Evolutionary conservation across 495 filamentous ascomycete species (phyloP).

Genomic region (Penicillium simplicissimum): DNA sequence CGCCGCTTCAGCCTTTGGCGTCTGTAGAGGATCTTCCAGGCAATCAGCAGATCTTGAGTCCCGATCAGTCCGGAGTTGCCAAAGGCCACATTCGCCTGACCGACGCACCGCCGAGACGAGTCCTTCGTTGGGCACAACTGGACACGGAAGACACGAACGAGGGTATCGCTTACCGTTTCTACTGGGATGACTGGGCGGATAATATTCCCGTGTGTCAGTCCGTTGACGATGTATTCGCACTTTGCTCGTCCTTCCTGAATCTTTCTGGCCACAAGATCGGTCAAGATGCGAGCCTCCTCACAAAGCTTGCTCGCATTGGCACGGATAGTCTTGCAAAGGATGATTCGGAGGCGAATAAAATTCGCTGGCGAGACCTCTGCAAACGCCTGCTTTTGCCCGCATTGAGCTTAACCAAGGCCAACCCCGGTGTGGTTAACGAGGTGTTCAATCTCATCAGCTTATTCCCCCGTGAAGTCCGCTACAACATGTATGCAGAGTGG

Average conservation of each 20-base stretch:
- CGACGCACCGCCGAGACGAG: slow-evolving; percentile 57
- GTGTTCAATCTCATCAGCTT: slow-evolving; percentile 77
- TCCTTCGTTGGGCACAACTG: slow-evolving; percentile 74
- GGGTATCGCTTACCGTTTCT: slow-evolving; percentile 79
- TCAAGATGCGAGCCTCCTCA: slow-evolving; percentile 72
- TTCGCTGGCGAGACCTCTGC: slow-evolving; percentile 77
- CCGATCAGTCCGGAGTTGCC: slow-evolving; percentile 60
- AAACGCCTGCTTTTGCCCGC: slow-evolving; percentile 81
- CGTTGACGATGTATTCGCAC: slow-evolving; percentile 84
- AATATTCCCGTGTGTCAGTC: slow-evolving; percentile 87
- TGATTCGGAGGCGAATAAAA: slow-evolving; percentile 62
- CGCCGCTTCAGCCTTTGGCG: slow-evolving; percentile 49
- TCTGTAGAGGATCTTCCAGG: slow-evolving; percentile 41
- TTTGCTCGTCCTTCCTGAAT: slow-evolving; percentile 84
- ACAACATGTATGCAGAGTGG: slow-evolving; percentile 92
- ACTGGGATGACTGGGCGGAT: slow-evolving; percentile 97
- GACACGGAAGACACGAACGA: slow-evolving; percentile 73
- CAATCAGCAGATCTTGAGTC: slow-evolving; percentile 52
- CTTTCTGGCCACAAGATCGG: slow-evolving; percentile 85
- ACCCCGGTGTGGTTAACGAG: slow-evolving; percentile 80
- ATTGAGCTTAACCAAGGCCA: slow-evolving; percentile 77
- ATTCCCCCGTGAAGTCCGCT: slow-evolving; percentile 75
- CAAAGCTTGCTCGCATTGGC: slow-evolving; percentile 81
- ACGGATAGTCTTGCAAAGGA: slow-evolving; percentile 70
- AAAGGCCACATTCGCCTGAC: slow-evolving; percentile 66